Evolutionary conservation across 1,284 basidiomycete species (phyloP).

Genomic region (Apiotrichum porosum): DNA sequence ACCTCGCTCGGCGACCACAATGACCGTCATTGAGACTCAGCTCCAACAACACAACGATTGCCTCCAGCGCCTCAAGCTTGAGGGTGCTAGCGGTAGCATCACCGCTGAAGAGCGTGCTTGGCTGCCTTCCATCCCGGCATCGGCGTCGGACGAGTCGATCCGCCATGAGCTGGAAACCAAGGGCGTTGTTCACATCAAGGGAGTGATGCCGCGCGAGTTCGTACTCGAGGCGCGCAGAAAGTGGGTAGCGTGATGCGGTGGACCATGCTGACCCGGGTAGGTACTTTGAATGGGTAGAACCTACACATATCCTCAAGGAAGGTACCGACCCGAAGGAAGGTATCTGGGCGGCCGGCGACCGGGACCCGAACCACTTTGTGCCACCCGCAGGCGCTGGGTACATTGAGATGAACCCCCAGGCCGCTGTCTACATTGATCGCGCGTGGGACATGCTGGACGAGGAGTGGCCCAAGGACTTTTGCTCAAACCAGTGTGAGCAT

Average conservation of each 20-base stretch:
- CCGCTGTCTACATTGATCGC: slow-evolving; percentile 1
- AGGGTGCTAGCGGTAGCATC: too few species aligned
- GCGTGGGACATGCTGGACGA: slow-evolving; percentile 1
- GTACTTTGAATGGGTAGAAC: slow-evolving; percentile 11
- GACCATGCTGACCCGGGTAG: too few species aligned
- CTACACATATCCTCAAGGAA: slow-evolving; percentile 12
- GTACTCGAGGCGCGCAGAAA: slow-evolving; percentile 12
- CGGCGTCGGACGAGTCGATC: slow-evolving; percentile 12
- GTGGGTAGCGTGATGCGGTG: not conserved
- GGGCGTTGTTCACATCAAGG: slow-evolving; percentile 21
- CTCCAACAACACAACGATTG: too few species aligned
- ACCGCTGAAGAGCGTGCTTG: slow-evolving; percentile 13
- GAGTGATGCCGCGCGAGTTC: slow-evolving; percentile 18
- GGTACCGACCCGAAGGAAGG: slow-evolving; percentile 10
- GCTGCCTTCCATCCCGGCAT: slow-evolving; percentile 12
- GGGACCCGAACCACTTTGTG: slow-evolving; percentile 7
- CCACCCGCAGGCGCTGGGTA: slow-evolving; percentile 1
- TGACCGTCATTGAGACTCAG: too few species aligned
- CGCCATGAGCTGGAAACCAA: slow-evolving; percentile 9
- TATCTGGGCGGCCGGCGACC: slow-evolving; percentile 9
- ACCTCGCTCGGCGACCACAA: too few species aligned
- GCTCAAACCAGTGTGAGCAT: slow-evolving; percentile 10
- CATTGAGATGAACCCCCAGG: not conserved
- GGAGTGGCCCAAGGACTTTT: slow-evolving; percentile 7
- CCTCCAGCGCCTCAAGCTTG: too few species aligned